Percentiles rank a stretch among this genome's conserved stretches.
phyloP scores from a whole-genome alignment of 176 grass and related monocot genomes.

The Thalia dealbata region DNA sequence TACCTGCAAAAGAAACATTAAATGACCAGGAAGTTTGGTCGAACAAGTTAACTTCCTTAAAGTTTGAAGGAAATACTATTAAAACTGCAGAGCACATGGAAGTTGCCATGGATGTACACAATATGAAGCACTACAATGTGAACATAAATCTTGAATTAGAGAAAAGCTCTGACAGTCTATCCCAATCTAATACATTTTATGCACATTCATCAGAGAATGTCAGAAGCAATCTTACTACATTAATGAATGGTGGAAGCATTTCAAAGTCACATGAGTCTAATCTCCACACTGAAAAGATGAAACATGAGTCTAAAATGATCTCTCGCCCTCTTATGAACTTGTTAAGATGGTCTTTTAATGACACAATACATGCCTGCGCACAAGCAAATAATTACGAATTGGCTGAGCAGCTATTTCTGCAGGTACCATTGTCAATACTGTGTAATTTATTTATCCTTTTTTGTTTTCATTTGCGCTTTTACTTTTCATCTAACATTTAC shows the following conservation, averaged over 20 bases:
- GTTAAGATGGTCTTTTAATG: slow-evolving; percentile 75
- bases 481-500: background rate
- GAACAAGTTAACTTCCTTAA: slow-evolving; percentile 8
- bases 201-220: background rate
- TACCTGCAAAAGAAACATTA: slow-evolving; percentile 41
- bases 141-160: background rate
- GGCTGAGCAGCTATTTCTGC: slow-evolving; percentile 64
- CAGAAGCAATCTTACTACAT: background rate
- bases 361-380: slow-evolving; percentile 58
- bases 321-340: slow-evolving; percentile 30
- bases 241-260: background rate
- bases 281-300: slow-evolving; percentile 22
- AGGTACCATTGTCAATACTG: slow-evolving; percentile 37
- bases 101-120: slow-evolving; percentile 1
- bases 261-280: slow-evolving; percentile 8
- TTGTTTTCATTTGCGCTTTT: background rate
- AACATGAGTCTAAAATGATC: slow-evolving; percentile 21
- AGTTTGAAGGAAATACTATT: slow-evolving; percentile 22
- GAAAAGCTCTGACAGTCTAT: background rate
- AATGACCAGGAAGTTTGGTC: slow-evolving; percentile 22
- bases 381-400: slow-evolving; percentile 30
- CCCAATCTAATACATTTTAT: background rate
- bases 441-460: background rate
- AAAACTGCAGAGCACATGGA: slow-evolving; percentile 2
- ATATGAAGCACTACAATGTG: background rate